Conservation (phyloP, 108 stramenopile genomes). For the Tribonema minus region DNA sequence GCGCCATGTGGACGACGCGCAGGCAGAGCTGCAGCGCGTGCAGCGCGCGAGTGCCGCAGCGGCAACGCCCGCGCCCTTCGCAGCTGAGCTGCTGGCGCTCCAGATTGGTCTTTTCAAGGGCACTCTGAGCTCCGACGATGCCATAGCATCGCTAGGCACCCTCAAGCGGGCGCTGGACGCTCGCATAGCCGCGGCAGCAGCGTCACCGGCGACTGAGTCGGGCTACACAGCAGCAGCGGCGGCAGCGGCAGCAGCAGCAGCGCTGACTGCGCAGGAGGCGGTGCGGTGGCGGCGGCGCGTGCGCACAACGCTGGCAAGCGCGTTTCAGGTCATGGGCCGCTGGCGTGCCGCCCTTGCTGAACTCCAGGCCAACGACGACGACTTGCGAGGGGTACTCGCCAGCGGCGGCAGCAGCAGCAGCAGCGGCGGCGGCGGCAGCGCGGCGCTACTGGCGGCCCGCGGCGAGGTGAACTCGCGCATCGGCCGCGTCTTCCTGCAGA, state of each 20-base stretch:
- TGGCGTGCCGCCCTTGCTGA: constrained; percentile 73
- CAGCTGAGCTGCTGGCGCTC: too few species aligned
- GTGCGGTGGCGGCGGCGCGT: constrained; percentile 48
- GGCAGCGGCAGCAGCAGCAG: neutral
- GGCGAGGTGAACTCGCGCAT: constrained; percentile 72
- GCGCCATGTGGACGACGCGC: too few species aligned
- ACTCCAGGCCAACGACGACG: constrained; percentile 62
- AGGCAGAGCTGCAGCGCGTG: too few species aligned
- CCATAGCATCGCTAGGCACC: too few species aligned
- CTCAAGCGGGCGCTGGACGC: too few species aligned
- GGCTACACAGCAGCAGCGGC: neutral
- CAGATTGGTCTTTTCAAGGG: too few species aligned
- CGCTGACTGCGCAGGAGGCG: constrained; percentile 16
- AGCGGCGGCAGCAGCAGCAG: neutral
- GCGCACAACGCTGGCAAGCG: constrained; percentile 65
- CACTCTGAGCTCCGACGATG: too few species aligned
- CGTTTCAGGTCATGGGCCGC: constrained; percentile 59
- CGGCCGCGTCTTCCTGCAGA: constrained; percentile 72
- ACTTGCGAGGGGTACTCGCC: constrained; percentile 11
- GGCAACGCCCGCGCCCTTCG: too few species aligned
- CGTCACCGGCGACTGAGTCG: too few species aligned
- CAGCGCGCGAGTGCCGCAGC: too few species aligned
- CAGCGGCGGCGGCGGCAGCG: constrained; percentile 7
- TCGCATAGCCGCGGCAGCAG: too few species aligned
- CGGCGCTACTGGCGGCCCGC: constrained; percentile 35